Conservation (phyloP, 768 basidiomycete genomes). For the Cystoderma amianthinum region DNA sequence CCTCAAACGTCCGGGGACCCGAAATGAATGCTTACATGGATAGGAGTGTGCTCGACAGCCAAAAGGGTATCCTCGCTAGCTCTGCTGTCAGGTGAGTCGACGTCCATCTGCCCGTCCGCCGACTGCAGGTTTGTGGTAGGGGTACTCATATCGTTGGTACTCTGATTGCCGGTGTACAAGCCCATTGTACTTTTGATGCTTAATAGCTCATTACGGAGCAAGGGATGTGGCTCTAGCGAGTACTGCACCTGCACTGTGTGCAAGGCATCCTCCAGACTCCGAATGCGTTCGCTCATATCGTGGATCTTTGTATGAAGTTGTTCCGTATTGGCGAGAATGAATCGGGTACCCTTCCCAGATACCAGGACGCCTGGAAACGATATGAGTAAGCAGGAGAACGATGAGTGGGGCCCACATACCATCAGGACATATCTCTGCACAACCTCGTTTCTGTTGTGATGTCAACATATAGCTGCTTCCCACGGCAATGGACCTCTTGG, state of each 20-base stretch:
- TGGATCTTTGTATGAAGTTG: conserved; percentile 59
- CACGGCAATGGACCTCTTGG: not conserved
- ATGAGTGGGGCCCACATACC: conserved; percentile 24
- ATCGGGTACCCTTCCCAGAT: conserved; percentile 60
- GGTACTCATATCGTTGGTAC: not conserved
- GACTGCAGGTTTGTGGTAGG: conserved; percentile 1
- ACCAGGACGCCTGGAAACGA: conserved; percentile 46
- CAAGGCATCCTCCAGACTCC: conserved; percentile 53
- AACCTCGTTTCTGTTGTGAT: conserved; percentile 46
- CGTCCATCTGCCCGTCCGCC: conserved; percentile 6
- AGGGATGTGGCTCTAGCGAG: conserved; percentile 34
- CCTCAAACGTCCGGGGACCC: not conserved
- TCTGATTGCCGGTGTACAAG: conserved; percentile 31
- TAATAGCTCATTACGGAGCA: conserved; percentile 41
- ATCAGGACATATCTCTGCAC: conserved; percentile 61
- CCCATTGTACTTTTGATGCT: conserved; percentile 52
- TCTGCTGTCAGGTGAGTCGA: conserved; percentile 16
- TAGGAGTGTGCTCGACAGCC: conserved; percentile 3
- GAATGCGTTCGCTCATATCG: conserved; percentile 61
- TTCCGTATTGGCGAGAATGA: conserved; percentile 62
- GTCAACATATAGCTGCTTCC: not conserved
- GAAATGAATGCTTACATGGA: not conserved
- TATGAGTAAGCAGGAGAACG: conserved; percentile 2
- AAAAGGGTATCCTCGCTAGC: conserved; percentile 23
- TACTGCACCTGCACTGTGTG: conserved; percentile 20